phyloP scores from a whole-genome alignment of 2,329 filamentous ascomycete genomes.

The Phaeosphaeriaceae sp. region DNA sequence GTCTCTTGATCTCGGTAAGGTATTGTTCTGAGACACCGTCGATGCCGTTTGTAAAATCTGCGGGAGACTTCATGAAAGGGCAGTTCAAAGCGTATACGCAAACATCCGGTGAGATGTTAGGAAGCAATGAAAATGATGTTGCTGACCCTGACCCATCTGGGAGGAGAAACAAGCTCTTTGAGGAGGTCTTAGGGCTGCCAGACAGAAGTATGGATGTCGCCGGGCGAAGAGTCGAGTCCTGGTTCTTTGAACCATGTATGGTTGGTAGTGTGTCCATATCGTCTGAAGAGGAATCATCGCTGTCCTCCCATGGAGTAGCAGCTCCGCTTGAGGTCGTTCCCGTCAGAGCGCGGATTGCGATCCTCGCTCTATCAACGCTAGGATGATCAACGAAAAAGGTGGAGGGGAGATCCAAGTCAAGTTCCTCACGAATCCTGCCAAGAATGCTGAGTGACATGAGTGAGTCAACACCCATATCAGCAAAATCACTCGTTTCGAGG shows the following conservation, averaged over 20 bases:
- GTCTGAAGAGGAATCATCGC: background rate
- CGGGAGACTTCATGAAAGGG: conserved; percentile 45
- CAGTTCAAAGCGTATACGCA: conserved; percentile 61
- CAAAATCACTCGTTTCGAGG: conserved; percentile 15
- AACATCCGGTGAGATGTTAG: conserved; percentile 35
- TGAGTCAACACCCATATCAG: conserved; percentile 24
- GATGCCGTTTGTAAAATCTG: conserved; percentile 29
- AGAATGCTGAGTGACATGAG: conserved; percentile 28
- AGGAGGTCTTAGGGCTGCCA: conserved; percentile 45
- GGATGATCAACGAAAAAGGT: background rate
- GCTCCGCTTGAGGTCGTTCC: background rate
- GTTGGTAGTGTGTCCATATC: conserved; percentile 3
- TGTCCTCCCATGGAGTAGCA: too few species aligned
- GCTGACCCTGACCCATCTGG: conserved; percentile 59
- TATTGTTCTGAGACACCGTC: conserved; percentile 48
- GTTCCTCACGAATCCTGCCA: conserved; percentile 27
- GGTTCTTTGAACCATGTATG: background rate
- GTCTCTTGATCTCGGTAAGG: conserved; percentile 31
- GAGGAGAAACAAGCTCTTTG: conserved; percentile 51
- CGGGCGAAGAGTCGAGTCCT: background rate
- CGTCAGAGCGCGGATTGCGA: background rate
- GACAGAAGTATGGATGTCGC: conserved; percentile 39
- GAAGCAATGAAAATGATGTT: conserved; percentile 49
- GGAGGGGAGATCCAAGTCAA: conserved; percentile 20
- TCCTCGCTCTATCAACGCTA: background rate